Conservation (phyloP, 1,284 basidiomycete species). For the Jaminaea rosea region DNA sequence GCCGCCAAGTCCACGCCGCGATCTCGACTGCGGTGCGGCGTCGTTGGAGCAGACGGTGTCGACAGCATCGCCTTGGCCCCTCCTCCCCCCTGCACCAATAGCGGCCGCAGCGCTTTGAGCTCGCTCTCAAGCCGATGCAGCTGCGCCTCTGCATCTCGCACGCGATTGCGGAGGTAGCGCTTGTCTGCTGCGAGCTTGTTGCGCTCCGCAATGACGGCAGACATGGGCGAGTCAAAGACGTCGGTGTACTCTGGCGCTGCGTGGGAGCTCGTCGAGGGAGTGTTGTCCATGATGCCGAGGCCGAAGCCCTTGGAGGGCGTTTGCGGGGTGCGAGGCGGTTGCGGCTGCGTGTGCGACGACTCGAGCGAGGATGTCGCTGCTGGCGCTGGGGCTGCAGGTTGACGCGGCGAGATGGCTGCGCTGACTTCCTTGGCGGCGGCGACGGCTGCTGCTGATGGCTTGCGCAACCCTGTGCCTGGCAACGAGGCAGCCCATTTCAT, state of each 20-base stretch:
- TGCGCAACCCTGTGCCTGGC: constrained; percentile 2
- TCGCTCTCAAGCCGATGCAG: constrained; percentile 39
- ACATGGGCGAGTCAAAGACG: constrained; percentile 17
- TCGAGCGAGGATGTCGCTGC: too few relatives aligned
- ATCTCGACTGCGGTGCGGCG: background rate
- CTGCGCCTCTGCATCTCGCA: constrained; percentile 41
- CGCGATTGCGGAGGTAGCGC: constrained; percentile 35
- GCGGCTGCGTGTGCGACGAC: too few relatives aligned
- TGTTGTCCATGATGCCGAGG: background rate
- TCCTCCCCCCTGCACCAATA: constrained; percentile 32
- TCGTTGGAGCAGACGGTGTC: background rate
- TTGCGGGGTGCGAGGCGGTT: too few relatives aligned
- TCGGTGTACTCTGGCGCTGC: constrained; percentile 16
- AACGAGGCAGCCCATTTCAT: constrained; percentile 6
- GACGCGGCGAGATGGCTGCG: too few relatives aligned
- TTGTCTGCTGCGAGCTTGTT: constrained; percentile 44
- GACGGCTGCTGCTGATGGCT: constrained; percentile 7
- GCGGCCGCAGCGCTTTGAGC: constrained; percentile 32
- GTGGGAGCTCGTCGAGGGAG: constrained; percentile 9
- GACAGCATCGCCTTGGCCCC: constrained; percentile 1
- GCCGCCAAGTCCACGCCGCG: background rate
- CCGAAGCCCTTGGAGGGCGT: too few relatives aligned
- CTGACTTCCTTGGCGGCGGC: constrained; percentile 5
- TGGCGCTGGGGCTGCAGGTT: too few relatives aligned
- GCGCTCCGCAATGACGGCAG: constrained; percentile 32